Evolutionary conservation across 1,284 basidiomycete genomes (phyloP).

Genomic region (Ustilago shanxiensis): DNA sequence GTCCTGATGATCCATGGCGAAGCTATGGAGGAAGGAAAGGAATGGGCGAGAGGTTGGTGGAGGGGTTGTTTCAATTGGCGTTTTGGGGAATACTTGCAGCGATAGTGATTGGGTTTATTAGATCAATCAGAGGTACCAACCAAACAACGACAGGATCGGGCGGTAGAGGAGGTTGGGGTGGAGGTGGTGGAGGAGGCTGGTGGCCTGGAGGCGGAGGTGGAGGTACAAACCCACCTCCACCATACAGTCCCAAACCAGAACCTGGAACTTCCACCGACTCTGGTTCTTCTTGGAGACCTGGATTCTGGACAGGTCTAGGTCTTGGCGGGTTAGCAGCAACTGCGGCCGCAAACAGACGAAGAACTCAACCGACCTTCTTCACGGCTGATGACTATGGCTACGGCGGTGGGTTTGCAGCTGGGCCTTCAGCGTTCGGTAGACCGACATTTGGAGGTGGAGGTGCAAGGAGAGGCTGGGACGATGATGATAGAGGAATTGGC

Average conservation of each 20-base stretch:
- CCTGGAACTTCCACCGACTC: constrained; percentile 7
- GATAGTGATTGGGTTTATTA: constrained; percentile 39
- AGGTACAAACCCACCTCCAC: constrained; percentile 77
- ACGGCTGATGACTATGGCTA: constrained; percentile 3
- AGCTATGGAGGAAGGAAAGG: constrained; percentile 24
- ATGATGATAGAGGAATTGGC: constrained; percentile 14
- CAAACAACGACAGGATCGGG: constrained; percentile 42
- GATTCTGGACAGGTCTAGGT: constrained; percentile 61
- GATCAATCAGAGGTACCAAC: constrained; percentile 8
- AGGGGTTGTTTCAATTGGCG: constrained; percentile 74
- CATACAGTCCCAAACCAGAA: constrained; percentile 76
- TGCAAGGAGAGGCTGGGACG: constrained; percentile 20
- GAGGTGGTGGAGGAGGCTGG: constrained; percentile 62
- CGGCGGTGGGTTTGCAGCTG: constrained; percentile 7
- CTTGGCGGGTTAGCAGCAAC: constrained; percentile 43
- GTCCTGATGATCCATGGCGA: constrained; percentile 23
- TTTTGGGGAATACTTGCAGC: constrained; percentile 72
- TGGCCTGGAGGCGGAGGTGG: constrained; percentile 31
- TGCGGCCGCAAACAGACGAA: constrained; percentile 22
- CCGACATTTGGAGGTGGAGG: not conserved
- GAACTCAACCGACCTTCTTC: constrained; percentile 5
- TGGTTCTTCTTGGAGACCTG: constrained; percentile 45
- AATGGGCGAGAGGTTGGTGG: constrained; percentile 53
- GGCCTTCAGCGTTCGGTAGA: not conserved
- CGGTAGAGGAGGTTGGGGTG: constrained; percentile 71